Conservation (phyloP, 2,329 filamentous ascomycete species). For the Fusarium ambrosium region DNA sequence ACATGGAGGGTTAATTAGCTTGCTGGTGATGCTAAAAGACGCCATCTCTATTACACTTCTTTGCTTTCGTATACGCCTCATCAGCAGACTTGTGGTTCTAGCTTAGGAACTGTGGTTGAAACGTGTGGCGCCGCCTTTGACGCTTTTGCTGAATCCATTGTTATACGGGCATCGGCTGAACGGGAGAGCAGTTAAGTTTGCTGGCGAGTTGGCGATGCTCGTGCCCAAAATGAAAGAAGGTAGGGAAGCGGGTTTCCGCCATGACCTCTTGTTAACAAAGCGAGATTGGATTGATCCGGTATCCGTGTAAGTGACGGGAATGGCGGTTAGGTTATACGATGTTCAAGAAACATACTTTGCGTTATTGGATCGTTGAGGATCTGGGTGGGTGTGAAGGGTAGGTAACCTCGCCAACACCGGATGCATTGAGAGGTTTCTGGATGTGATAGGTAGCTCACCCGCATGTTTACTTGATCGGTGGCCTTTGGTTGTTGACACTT, state of each 20-base stretch:
- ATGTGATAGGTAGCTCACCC: conserved; percentile 82
- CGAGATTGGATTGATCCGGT: not conserved
- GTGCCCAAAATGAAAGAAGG: not conserved
- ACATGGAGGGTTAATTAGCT: not conserved
- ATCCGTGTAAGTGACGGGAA: not conserved
- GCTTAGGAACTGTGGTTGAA: not conserved
- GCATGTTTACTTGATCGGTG: conserved; percentile 74
- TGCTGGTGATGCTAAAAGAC: not conserved
- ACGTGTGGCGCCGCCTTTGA: conserved; percentile 2
- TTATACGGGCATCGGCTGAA: not conserved
- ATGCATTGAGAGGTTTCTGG: conserved; percentile 78
- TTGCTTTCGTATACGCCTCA: not conserved
- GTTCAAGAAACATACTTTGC: not conserved
- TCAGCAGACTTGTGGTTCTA: not conserved
- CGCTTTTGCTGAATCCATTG: not conserved
- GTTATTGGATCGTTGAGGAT: conserved; percentile 40
- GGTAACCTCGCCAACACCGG: conserved; percentile 87
- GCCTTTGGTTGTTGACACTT: not conserved
- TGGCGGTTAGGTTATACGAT: not conserved
- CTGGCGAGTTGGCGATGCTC: not conserved
- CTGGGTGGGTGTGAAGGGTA: conserved; percentile 77
- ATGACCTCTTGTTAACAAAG: not conserved
- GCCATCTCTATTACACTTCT: not conserved
- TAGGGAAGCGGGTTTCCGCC: not conserved
- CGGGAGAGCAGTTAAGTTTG: not conserved